A percentile compares a stretch with the other conserved stretches of the same genome.
These are phyloP conservation scores for Pachysandra terminalis DNA, from an alignment of 164 flowering plant species.

Conservation along the genomic window DNA sequence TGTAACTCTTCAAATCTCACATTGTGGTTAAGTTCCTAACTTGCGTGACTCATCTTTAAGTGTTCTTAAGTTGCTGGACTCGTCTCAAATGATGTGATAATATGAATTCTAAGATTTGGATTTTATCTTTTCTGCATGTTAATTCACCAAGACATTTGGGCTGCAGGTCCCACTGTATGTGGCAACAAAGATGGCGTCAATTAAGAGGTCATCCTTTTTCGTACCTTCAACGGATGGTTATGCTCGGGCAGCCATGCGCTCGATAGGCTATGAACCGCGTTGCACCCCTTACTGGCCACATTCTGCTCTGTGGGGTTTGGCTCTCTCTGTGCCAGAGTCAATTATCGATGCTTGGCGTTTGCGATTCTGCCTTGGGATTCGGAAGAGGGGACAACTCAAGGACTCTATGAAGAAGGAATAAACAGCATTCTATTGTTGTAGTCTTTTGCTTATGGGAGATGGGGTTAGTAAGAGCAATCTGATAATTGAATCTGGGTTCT, in stretches of 20 bases:
- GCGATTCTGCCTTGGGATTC: constrained; percentile 39
- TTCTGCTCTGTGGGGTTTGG: constrained; percentile 48
- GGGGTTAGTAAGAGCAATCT: too few relatives aligned
- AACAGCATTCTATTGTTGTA: neutral
- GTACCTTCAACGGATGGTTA: constrained; percentile 68
- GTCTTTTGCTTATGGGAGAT: too few relatives aligned
- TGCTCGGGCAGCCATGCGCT: constrained; percentile 60
- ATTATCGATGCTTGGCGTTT: constrained; percentile 54
- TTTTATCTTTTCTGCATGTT: too few relatives aligned
- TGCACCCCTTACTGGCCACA: constrained; percentile 90
- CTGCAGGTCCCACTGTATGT: constrained; percentile 70
- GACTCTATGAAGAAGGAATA: constrained; percentile 37
- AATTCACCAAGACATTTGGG: neutral
- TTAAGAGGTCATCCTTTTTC: constrained; percentile 60
- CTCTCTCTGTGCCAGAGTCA: constrained; percentile 42
- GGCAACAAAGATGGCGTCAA: constrained; percentile 81
- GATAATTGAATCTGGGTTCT: too few relatives aligned
- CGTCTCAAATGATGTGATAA: too few relatives aligned
- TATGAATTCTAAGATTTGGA: neutral
- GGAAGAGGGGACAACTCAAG: constrained; percentile 52
- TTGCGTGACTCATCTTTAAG: too few relatives aligned
- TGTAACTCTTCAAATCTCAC: too few relatives aligned
- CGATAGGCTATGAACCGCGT: constrained; percentile 70
- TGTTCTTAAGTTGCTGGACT: too few relatives aligned
- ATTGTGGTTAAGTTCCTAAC: too few relatives aligned